phyloP scores from a whole-genome alignment of 306 rosid genomes.

The Pyrus bretschneideri region DNA sequence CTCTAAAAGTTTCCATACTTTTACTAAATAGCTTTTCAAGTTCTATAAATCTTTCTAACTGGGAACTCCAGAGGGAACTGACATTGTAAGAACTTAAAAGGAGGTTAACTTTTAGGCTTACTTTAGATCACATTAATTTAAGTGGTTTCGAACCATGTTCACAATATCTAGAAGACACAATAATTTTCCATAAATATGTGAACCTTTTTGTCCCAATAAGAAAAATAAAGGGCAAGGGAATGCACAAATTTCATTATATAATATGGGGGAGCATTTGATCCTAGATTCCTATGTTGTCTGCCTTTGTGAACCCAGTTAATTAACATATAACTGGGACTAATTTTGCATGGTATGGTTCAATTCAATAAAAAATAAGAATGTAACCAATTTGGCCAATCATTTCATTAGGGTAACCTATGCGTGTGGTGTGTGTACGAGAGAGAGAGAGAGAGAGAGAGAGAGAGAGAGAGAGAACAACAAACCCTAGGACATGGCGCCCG shows the following conservation, averaged over 20 bases:
- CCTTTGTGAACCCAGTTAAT: conserved; percentile 13
- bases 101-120: conserved; percentile 29
- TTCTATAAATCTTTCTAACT: conserved; percentile 7
- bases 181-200: background rate
- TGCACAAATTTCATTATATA: conserved; percentile 6
- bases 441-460: conserved; percentile 10
- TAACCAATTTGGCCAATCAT: background rate
- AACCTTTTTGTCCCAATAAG: background rate
- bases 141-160: background rate
- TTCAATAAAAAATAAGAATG: background rate
- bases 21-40: background rate
- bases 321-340: conserved; percentile 19
- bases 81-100: conserved; percentile 35
- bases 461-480: conserved; percentile 19
- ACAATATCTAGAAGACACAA: background rate
- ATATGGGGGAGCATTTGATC: conserved; percentile 29
- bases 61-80: background rate
- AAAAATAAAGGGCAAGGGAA: background rate
- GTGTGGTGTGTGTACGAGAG: conserved; percentile 4
- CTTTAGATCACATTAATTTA: background rate
- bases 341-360: conserved; percentile 23
- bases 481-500: conserved; percentile 99
- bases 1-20: conserved; percentile 20
- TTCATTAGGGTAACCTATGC: background rate
- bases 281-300: conserved; percentile 37